Evolutionary conservation across 2,329 filamentous ascomycete species (phyloP).

Genomic region (Aspergillus fischeri): DNA sequence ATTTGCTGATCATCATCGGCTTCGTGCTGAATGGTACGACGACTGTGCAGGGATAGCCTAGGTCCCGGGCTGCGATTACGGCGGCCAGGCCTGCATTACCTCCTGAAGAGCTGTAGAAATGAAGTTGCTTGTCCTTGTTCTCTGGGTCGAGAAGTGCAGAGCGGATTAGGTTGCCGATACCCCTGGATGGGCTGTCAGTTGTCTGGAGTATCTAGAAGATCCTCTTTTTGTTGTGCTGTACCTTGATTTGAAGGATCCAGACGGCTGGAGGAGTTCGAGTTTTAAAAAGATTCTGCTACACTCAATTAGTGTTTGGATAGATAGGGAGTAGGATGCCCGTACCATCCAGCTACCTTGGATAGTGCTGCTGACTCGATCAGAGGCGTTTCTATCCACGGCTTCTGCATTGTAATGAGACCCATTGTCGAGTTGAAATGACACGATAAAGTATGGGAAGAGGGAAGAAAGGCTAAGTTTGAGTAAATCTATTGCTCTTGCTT

Average conservation of each 20-base stretch:
- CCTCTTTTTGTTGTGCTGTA: slow-evolving; percentile 11
- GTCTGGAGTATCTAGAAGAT: neutral
- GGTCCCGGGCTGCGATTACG: slow-evolving; percentile 63
- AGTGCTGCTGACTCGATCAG: slow-evolving; percentile 34
- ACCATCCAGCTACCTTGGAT: slow-evolving; percentile 39
- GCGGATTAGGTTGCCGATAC: slow-evolving; percentile 36
- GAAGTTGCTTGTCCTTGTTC: slow-evolving; percentile 38
- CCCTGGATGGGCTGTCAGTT: slow-evolving; percentile 16
- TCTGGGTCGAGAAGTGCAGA: slow-evolving; percentile 18
- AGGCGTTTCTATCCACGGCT: slow-evolving; percentile 39
- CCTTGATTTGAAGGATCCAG: slow-evolving; percentile 76
- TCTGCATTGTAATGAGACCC: slow-evolving; percentile 3
- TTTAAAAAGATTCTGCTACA: slow-evolving; percentile 72
- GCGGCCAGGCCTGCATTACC: slow-evolving; percentile 81
- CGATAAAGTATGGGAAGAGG: neutral
- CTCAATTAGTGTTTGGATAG: neutral
- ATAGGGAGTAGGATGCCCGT: slow-evolving; percentile 1
- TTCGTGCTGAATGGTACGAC: slow-evolving; percentile 65
- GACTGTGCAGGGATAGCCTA: slow-evolving; percentile 64
- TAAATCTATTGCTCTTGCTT: neutral
- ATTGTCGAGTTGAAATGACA: neutral
- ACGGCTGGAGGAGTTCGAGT: slow-evolving; percentile 74
- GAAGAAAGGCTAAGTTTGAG: neutral
- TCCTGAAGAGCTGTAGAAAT: slow-evolving; percentile 74
- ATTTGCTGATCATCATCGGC: slow-evolving; percentile 63